Conservation (phyloP, 805 yeast genomes). For the Wickerhamiella azymoides region DNA sequence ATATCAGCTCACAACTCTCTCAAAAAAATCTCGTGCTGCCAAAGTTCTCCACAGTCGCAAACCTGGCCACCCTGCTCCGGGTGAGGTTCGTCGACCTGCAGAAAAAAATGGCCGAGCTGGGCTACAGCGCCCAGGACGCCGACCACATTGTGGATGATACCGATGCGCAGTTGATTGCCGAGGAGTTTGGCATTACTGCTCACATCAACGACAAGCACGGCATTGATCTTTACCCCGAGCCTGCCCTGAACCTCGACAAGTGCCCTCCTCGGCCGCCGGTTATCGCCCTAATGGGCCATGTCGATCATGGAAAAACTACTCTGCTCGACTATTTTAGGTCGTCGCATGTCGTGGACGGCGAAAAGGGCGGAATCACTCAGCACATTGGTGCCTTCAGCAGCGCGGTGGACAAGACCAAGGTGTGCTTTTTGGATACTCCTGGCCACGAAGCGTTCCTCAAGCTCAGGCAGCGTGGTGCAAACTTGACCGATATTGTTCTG, state of each 20-base stretch:
- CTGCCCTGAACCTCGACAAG: slow-evolving; percentile 33
- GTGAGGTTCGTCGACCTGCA: slow-evolving; percentile 51
- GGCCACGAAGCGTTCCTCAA: slow-evolving; percentile 95
- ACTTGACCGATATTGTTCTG: slow-evolving; percentile 79
- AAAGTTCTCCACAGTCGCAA: slow-evolving; percentile 62
- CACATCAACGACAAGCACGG: slow-evolving; percentile 42
- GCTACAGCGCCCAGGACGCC: slow-evolving; percentile 55
- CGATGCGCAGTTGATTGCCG: slow-evolving; percentile 74
- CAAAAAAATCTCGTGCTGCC: slow-evolving; percentile 34
- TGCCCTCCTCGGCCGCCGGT: slow-evolving; percentile 74
- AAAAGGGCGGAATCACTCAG: slow-evolving; percentile 94
- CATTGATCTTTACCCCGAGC: slow-evolving; percentile 41
- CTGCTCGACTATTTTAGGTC: slow-evolving; percentile 76
- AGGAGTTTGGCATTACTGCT: slow-evolving; percentile 67
- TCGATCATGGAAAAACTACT: slow-evolving; percentile 96
- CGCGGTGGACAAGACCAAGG: slow-evolving; percentile 73
- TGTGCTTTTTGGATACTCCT: slow-evolving; percentile 92
- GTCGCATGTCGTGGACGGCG: slow-evolving; percentile 68
- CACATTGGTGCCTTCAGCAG: slow-evolving; percentile 96
- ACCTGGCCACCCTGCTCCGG: slow-evolving; percentile 57
- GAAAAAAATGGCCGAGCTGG: slow-evolving; percentile 45
- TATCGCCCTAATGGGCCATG: slow-evolving; percentile 98
- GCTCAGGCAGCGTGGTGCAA: slow-evolving; percentile 95
- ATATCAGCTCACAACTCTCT: neutral
- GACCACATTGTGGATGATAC: slow-evolving; percentile 76